These are phyloP conservation scores for Phytophthora ramorum DNA, from an alignment of 352 stramenopile species.

Conservation along the genomic window DNA sequence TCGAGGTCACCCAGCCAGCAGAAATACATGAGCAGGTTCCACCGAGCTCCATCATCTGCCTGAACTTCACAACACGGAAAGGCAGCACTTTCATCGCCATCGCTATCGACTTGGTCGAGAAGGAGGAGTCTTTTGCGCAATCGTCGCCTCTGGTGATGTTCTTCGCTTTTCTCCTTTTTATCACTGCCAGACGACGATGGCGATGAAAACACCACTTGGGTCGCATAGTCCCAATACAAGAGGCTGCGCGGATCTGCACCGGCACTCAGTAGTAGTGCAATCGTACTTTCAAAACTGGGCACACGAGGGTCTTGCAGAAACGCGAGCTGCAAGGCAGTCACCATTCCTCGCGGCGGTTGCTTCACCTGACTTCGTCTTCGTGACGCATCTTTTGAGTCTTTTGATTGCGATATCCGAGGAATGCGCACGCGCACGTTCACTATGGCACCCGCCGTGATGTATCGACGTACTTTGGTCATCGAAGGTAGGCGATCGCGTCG, in stretches of 20 bases:
- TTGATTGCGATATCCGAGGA: slow-evolving; percentile 23
- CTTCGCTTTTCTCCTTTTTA: slow-evolving; percentile 31
- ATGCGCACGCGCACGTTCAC: slow-evolving; percentile 57
- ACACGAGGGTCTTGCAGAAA: slow-evolving; percentile 44
- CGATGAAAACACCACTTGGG: slow-evolving; percentile 48
- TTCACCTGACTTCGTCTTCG: slow-evolving; percentile 25
- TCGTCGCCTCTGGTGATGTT: slow-evolving; percentile 27
- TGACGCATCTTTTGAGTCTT: slow-evolving; percentile 23
- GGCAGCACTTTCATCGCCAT: slow-evolving; percentile 22
- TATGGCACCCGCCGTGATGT: slow-evolving; percentile 57
- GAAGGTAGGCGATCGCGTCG: slow-evolving; percentile 44
- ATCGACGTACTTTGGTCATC: slow-evolving; percentile 45
- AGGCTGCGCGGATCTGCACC: slow-evolving; percentile 52
- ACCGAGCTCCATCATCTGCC: slow-evolving; percentile 53
- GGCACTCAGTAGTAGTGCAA: slow-evolving; percentile 51
- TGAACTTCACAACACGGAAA: slow-evolving; percentile 40
- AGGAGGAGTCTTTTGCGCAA: slow-evolving; percentile 43
- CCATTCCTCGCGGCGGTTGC: slow-evolving; percentile 25
- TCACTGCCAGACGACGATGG: slow-evolving; percentile 10
- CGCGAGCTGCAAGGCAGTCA: slow-evolving; percentile 63
- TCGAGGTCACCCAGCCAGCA: slow-evolving; percentile 58
- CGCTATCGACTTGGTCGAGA: slow-evolving; percentile 35
- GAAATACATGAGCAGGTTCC: slow-evolving; percentile 80
- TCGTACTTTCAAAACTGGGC: slow-evolving; percentile 37
- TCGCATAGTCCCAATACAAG: slow-evolving; percentile 69